phyloP scores from a whole-genome alignment of 495 filamentous ascomycete species.

The Trichoderma erinaceum region DNA sequence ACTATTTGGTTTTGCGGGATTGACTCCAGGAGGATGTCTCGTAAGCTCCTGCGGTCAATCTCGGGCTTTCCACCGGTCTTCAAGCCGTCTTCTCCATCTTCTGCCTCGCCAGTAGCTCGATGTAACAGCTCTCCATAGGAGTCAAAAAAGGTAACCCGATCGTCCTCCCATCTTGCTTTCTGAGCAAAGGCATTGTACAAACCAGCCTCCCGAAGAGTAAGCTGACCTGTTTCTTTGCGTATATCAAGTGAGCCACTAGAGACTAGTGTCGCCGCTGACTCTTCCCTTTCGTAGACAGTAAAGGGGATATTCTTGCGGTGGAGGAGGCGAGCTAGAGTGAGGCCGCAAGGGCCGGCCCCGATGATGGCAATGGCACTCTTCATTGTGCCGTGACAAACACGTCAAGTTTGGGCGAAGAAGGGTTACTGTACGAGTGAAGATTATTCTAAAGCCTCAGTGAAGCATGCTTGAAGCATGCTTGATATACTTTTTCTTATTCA shows the following conservation, averaged over 20 bases:
- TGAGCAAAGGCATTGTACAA: conserved; percentile 39
- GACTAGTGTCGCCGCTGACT: conserved; percentile 25
- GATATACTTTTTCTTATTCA: background rate
- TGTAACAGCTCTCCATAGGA: conserved; percentile 24
- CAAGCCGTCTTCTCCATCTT: too few species aligned
- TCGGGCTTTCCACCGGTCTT: conserved; percentile 34
- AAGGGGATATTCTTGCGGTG: conserved; percentile 32
- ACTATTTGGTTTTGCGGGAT: conserved; percentile 36
- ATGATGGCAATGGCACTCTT: conserved; percentile 41
- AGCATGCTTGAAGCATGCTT: background rate
- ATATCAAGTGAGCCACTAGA: conserved; percentile 39
- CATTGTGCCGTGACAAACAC: too few species aligned
- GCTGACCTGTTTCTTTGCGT: conserved; percentile 38
- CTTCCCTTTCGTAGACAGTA: conserved; percentile 42
- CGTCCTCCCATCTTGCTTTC: conserved; percentile 31
- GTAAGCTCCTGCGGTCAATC: conserved; percentile 39
- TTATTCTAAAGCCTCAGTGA: background rate
- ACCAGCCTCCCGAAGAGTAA: conserved; percentile 40
- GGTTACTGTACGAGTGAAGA: background rate
- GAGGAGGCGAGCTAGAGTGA: conserved; percentile 48
- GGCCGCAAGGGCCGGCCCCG: conserved; percentile 49
- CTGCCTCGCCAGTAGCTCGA: conserved; percentile 15
- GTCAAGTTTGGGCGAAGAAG: background rate
- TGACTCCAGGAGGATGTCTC: conserved; percentile 32
- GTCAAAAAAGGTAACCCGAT: conserved; percentile 36